Percentiles rank a stretch among this genome's conserved stretches.
Conservation (phyloP, 23 red algal genomes). For the Cyanidium caldarium region DNA sequence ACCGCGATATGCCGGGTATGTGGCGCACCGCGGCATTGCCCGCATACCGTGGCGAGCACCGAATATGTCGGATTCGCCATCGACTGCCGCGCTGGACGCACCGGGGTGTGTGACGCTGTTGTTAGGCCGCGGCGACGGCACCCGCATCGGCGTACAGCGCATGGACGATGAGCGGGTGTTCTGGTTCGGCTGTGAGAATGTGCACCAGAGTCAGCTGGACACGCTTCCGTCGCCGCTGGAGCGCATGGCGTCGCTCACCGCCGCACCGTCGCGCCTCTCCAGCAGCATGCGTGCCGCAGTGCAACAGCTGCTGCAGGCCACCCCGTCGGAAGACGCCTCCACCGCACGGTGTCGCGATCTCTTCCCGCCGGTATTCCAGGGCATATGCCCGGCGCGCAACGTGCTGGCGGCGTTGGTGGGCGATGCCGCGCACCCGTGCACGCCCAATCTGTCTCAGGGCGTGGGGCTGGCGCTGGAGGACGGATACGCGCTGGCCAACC, state of each 20-base stretch:
- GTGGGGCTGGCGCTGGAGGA: slow-evolving; percentile 68
- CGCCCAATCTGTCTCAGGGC: slow-evolving; percentile 84
- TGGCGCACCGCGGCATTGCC: background rate
- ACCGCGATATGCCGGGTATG: background rate
- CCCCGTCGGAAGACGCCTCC: background rate
- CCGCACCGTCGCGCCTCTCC: background rate
- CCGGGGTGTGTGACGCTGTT: background rate
- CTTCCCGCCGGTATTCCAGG: background rate
- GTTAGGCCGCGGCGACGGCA: background rate
- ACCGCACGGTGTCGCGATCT: background rate
- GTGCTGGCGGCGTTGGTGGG: slow-evolving; percentile 32
- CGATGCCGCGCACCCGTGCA: slow-evolving; percentile 72
- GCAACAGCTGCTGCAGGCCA: background rate
- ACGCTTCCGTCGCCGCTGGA: background rate
- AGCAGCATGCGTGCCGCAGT: background rate
- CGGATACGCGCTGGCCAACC: slow-evolving; percentile 23
- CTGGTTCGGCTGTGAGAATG: background rate
- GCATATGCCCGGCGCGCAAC: background rate
- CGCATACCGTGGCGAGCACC: background rate
- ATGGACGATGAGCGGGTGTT: background rate
- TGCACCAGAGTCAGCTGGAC: background rate
- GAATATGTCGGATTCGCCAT: background rate
- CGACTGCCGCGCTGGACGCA: background rate
- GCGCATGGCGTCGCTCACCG: background rate
- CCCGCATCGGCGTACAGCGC: background rate